A percentile compares a stretch with the other conserved stretches of the same genome.
phyloP scores from a whole-genome alignment of 257 asterid genomes.

The Knoxia roxburghii region DNA sequence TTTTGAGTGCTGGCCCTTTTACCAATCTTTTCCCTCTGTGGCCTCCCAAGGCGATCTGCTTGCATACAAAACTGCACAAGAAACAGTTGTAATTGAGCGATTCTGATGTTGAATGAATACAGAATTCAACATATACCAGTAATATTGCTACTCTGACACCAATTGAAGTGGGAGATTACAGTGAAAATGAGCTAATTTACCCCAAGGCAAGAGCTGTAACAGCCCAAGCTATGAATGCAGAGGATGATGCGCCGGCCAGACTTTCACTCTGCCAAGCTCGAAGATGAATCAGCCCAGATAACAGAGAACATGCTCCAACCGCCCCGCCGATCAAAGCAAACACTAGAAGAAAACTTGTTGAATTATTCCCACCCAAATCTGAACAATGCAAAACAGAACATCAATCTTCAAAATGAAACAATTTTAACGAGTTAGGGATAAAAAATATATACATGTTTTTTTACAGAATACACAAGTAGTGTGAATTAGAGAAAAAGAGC shows the following conservation, averaged over 20 bases:
- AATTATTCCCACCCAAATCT: constrained; percentile 79
- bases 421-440: too few species aligned
- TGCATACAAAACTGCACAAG: constrained; percentile 60
- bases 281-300: constrained; percentile 46
- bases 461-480: too few species aligned
- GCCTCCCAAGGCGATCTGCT: constrained; percentile 76
- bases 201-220: constrained; percentile 66
- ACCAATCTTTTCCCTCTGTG: constrained; percentile 74
- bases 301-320: constrained; percentile 48
- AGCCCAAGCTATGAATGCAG: constrained; percentile 51
- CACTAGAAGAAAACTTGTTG: constrained; percentile 50
- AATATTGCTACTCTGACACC: too few species aligned
- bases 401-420: neutral
- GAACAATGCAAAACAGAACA: too few species aligned
- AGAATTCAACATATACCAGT: too few species aligned
- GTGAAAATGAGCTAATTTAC: too few species aligned
- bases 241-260: constrained; percentile 51
- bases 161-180: too few species aligned
- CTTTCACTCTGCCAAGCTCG: constrained; percentile 43
- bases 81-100: neutral
- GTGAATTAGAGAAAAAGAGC: neutral
- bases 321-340: constrained; percentile 57
- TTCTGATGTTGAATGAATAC: too few species aligned
- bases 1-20: too few species aligned
- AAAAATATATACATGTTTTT: too few species aligned